Evolutionary conservation across 2,329 filamentous ascomycete genomes (phyloP).

Genomic region (Chaetomiaceae sp.): DNA sequence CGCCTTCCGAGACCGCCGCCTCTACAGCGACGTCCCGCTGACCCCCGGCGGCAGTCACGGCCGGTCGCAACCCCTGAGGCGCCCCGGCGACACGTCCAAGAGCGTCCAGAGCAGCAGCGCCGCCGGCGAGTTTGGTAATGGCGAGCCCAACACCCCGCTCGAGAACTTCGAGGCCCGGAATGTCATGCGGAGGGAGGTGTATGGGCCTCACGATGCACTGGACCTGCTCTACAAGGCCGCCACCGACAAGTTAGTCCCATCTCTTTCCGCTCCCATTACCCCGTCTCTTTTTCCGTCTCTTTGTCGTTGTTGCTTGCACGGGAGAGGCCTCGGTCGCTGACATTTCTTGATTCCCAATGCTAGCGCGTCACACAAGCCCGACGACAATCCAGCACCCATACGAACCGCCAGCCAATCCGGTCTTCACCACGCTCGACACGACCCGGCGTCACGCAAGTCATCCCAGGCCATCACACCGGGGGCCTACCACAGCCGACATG

Average conservation of each 20-base stretch:
- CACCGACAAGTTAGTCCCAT: conserved; percentile 46
- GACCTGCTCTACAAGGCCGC: conserved; percentile 88
- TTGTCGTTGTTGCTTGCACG: background rate
- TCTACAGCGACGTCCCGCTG: conserved; percentile 54
- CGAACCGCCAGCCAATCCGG: conserved; percentile 13
- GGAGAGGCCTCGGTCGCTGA: conserved; percentile 13
- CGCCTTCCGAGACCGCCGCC: conserved; percentile 37
- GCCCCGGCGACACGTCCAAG: conserved; percentile 45
- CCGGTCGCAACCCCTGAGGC: conserved; percentile 59
- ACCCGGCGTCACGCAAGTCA: conserved; percentile 17
- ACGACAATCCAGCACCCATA: conserved; percentile 14
- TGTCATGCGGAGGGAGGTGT: conserved; percentile 68
- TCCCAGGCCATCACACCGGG: conserved; percentile 15
- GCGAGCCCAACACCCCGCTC: conserved; percentile 56
- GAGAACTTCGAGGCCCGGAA: conserved; percentile 61
- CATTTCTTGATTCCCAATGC: background rate
- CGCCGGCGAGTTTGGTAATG: conserved; percentile 38
- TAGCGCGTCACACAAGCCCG: conserved; percentile 22
- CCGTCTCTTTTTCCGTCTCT: background rate
- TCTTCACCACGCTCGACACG: conserved; percentile 16
- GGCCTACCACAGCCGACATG: conserved; percentile 20
- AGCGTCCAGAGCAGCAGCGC: conserved; percentile 33
- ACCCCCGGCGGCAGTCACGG: conserved; percentile 63
- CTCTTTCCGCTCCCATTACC: too few species aligned
- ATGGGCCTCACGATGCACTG: conserved; percentile 87